Conservation (phyloP, 768 basidiomycete species). For the Sistotremastrum niveocremeum region DNA sequence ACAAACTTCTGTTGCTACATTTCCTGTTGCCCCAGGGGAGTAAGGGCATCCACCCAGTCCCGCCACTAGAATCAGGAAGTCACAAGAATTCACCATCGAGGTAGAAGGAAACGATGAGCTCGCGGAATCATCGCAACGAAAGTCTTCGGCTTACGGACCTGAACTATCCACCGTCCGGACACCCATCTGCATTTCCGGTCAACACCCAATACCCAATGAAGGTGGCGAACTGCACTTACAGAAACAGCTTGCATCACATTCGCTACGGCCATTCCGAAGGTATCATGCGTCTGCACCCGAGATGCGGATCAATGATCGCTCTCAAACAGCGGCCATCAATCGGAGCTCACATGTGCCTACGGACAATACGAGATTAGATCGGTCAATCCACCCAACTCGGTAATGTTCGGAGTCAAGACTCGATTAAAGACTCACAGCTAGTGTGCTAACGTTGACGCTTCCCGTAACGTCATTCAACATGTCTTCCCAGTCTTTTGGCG, state of each 20-base stretch:
- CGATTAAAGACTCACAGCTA: constrained; percentile 43
- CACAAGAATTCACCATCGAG: background rate
- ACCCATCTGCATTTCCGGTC: constrained; percentile 26
- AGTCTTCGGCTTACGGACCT: constrained; percentile 5
- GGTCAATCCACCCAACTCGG: background rate
- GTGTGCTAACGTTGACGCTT: constrained; percentile 40
- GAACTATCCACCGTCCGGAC: constrained; percentile 57
- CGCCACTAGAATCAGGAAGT: constrained; percentile 31
- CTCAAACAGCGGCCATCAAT: background rate
- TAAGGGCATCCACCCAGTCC: constrained; percentile 94
- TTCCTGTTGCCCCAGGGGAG: constrained; percentile 91
- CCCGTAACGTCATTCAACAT: constrained; percentile 63
- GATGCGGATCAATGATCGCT: constrained; percentile 1
- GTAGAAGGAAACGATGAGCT: too few relatives aligned
- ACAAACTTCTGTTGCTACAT: constrained; percentile 70
- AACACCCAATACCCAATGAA: constrained; percentile 8
- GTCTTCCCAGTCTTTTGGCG: constrained; percentile 48
- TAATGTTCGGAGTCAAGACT: background rate
- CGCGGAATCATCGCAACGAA: background rate
- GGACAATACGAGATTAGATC: background rate
- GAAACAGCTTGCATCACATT: constrained; percentile 58
- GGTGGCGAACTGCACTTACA: constrained; percentile 1
- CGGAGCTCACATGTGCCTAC: constrained; percentile 40
- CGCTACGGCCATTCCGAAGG: constrained; percentile 70
- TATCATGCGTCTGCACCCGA: constrained; percentile 66